Conservation (phyloP, 345 rosid genomes). For the Geranium brycei region DNA sequence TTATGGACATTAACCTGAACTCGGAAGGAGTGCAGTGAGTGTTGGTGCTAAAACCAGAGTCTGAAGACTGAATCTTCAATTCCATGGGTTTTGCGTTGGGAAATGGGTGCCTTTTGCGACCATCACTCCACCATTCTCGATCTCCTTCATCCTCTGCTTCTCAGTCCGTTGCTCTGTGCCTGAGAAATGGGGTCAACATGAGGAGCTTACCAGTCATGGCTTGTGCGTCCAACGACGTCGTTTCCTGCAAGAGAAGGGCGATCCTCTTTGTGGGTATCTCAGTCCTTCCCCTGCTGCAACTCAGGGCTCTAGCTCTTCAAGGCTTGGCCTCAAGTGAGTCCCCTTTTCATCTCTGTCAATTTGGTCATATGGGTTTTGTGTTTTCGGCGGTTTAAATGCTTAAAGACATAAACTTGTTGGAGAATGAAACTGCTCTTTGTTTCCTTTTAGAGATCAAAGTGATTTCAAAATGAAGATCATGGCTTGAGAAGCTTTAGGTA, state of each 20-base stretch:
- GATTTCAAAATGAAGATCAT: too few species aligned
- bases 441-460: too few species aligned
- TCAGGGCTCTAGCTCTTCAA: slow-evolving; percentile 35
- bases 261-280: slow-evolving; percentile 56
- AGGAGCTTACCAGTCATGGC: slow-evolving; percentile 24
- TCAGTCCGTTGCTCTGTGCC: slow-evolving; percentile 21
- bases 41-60: background rate
- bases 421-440: too few species aligned
- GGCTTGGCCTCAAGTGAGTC: slow-evolving; percentile 18
- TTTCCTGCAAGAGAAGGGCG: slow-evolving; percentile 33
- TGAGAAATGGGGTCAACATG: slow-evolving; percentile 24
- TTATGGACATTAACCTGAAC: background rate
- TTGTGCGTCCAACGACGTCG: slow-evolving; percentile 17
- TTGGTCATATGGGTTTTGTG: too few species aligned
- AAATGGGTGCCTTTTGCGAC: slow-evolving; percentile 22
- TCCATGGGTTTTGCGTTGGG: slow-evolving; percentile 35
- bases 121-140: slow-evolving; percentile 6
- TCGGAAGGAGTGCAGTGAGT: too few species aligned
- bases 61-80: background rate
- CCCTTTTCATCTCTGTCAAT: background rate
- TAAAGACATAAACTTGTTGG: too few species aligned
- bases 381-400: too few species aligned
- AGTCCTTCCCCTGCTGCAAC: slow-evolving; percentile 49
- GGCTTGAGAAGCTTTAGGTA: too few species aligned
- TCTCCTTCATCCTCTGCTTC: slow-evolving; percentile 8